Percentiles rank a stretch among this genome's conserved stretches.
Evolutionary conservation across 2,329 filamentous ascomycete genomes (phyloP).

Genomic region (Rachicladosporium sp.): DNA sequence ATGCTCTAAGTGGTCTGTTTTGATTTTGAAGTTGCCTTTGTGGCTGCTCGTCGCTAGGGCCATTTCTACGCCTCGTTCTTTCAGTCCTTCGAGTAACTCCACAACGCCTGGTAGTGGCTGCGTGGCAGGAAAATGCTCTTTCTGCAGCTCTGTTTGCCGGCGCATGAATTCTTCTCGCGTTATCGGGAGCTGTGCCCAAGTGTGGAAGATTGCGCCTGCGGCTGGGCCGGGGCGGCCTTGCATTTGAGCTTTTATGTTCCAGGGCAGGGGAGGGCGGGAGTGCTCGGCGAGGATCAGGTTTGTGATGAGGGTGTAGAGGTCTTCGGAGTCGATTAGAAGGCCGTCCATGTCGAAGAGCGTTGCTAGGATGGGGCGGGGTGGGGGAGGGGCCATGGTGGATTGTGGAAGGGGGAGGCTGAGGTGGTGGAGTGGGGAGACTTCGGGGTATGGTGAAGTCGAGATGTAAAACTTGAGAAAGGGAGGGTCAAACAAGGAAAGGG

Average conservation of each 20-base stretch:
- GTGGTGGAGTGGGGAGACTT: too few species aligned
- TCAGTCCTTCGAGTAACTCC: slow-evolving; percentile 51
- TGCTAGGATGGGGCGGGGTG: slow-evolving; percentile 50
- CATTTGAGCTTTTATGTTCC: slow-evolving; percentile 88
- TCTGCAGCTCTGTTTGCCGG: slow-evolving; percentile 53
- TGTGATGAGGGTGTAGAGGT: slow-evolving; percentile 71
- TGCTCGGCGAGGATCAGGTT: slow-evolving; percentile 72
- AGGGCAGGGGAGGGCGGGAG: slow-evolving; percentile 63
- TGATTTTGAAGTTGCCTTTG: slow-evolving; percentile 59
- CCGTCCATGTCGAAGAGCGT: slow-evolving; percentile 99
- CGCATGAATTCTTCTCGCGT: slow-evolving; percentile 51
- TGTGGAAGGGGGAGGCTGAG: too few species aligned
- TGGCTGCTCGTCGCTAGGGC: slow-evolving; percentile 78
- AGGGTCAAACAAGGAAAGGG: too few species aligned
- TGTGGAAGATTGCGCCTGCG: slow-evolving; percentile 52
- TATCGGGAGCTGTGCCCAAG: slow-evolving; percentile 81
- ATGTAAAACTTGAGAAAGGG: too few species aligned
- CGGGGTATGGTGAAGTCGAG: too few species aligned
- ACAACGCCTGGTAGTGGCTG: slow-evolving; percentile 68
- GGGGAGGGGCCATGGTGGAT: slow-evolving; percentile 2
- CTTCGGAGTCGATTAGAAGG: slow-evolving; percentile 85
- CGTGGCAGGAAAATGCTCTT: slow-evolving; percentile 58
- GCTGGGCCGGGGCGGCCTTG: slow-evolving; percentile 52
- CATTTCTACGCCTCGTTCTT: slow-evolving; percentile 47
- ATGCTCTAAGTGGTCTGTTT: slow-evolving; percentile 45